Percentiles rank a stretch among this genome's conserved stretches.
phyloP scores from a whole-genome alignment of 106 monocot species.

The Acorus calamus region DNA sequence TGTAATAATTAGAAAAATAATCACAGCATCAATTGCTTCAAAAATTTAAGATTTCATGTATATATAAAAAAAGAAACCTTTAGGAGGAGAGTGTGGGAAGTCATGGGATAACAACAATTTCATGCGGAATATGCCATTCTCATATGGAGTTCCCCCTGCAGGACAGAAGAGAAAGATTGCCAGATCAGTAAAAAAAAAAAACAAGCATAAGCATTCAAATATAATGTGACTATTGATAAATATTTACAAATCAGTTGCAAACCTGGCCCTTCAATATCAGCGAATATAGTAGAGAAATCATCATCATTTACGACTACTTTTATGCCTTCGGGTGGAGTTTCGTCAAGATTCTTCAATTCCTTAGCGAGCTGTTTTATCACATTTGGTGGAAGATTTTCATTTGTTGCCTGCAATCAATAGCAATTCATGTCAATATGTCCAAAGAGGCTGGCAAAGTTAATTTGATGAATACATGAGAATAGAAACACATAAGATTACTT shows the following conservation, averaged over 20 bases:
- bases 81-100: conserved; percentile 90
- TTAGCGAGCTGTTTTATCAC: conserved; percentile 86
- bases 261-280: conserved; percentile 98
- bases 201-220: not conserved
- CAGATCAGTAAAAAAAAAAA: not conserved
- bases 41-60: not conserved
- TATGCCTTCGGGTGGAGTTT: conserved; percentile 92
- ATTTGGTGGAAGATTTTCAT: conserved; percentile 90
- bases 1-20: not conserved
- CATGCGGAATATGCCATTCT: conserved; percentile 93
- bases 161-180: not conserved
- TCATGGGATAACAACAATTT: conserved; percentile 75
- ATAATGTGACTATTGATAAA: not conserved
- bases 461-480: too few species aligned
- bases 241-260: not conserved
- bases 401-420: conserved; percentile 42
- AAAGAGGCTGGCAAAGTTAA: too few species aligned
- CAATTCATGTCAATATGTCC: too few species aligned
- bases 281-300: conserved; percentile 83
- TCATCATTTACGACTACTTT: conserved; percentile 88
- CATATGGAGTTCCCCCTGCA: conserved; percentile 97
- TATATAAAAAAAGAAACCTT: conserved; percentile 46
- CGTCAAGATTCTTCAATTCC: conserved; percentile 90
- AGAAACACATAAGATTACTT: too few species aligned
- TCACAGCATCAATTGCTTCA: not conserved